Evolutionary conservation across 805 yeast species (phyloP).

Genomic region (Schwanniomyces polymorphus): DNA sequence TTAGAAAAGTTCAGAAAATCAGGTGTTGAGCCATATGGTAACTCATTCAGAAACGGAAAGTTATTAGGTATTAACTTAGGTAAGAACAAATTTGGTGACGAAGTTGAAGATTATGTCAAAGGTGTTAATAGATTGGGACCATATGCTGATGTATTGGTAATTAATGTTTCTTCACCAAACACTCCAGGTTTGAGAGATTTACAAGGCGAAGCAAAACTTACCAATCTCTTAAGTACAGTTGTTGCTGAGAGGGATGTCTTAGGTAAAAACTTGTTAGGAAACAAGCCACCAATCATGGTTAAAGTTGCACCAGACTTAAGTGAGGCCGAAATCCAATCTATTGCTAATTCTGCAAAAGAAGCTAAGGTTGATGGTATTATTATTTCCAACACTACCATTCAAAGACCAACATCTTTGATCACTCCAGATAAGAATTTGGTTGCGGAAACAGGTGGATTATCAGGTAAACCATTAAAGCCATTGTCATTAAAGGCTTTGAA

Average conservation of each 20-base stretch:
- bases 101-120: constrained; percentile 76
- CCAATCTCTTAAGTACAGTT: constrained; percentile 64
- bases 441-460: constrained; percentile 79
- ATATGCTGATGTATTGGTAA: constrained; percentile 83
- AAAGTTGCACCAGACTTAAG: constrained; percentile 93
- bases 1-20: constrained; percentile 14
- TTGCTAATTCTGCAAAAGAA: constrained; percentile 74
- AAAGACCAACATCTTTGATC: constrained; percentile 66
- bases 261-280: constrained; percentile 38
- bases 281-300: constrained; percentile 77
- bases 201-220: constrained; percentile 74
- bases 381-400: constrained; percentile 87
- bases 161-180: constrained; percentile 93
- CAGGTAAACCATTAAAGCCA: constrained; percentile 90
- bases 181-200: constrained; percentile 92
- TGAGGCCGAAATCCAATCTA: constrained; percentile 75
- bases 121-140: constrained; percentile 84
- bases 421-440: constrained; percentile 45
- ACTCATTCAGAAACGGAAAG: constrained; percentile 62
- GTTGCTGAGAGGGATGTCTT: constrained; percentile 58
- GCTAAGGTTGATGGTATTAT: constrained; percentile 89
- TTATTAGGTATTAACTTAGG: constrained; percentile 85
- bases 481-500: constrained; percentile 70
- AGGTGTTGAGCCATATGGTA: constrained; percentile 24
- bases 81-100: constrained; percentile 90